Conservation (phyloP, 2,329 filamentous ascomycete genomes). For the Xylariaceae sp. region DNA sequence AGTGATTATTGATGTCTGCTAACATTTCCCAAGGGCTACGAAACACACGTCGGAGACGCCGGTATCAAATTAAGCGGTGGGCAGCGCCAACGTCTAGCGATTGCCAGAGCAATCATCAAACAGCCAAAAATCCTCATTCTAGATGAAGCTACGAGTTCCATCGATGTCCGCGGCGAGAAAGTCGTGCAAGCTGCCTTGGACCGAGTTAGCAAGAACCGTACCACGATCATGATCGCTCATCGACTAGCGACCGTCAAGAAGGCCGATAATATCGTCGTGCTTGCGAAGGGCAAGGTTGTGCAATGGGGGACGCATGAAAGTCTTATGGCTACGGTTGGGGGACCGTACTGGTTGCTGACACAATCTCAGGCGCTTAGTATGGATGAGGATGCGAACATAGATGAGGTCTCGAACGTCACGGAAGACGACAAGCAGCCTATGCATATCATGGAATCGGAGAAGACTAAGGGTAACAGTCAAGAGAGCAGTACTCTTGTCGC, state of each 20-base stretch:
- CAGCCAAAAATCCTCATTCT: conserved; percentile 50
- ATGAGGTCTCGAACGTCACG: conserved; percentile 30
- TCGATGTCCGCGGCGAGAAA: conserved; percentile 40
- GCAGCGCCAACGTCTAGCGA: conserved; percentile 61
- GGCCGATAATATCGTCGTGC: conserved; percentile 39
- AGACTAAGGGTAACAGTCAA: conserved; percentile 31
- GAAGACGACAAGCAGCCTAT: conserved; percentile 35
- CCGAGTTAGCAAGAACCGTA: conserved; percentile 52
- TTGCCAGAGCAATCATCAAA: conserved; percentile 60
- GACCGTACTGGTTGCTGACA: conserved; percentile 64
- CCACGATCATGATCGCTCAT: conserved; percentile 63
- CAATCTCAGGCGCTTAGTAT: conserved; percentile 54
- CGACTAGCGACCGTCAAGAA: conserved; percentile 49
- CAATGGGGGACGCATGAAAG: conserved; percentile 72
- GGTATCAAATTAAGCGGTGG: conserved; percentile 64
- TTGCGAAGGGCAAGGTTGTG: conserved; percentile 56
- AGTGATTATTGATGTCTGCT: neutral
- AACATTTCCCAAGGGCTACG: conserved; percentile 41
- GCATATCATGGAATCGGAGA: conserved; percentile 39
- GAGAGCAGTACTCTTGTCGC: neutral
- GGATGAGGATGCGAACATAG: conserved; percentile 37
- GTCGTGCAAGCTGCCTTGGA: conserved; percentile 53
- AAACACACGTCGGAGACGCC: conserved; percentile 58
- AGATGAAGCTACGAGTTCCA: conserved; percentile 58
- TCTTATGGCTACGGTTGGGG: conserved; percentile 54